phyloP scores from a whole-genome alignment of 2,329 filamentous ascomycete species.

The Phaeosphaeriaceae sp. region DNA sequence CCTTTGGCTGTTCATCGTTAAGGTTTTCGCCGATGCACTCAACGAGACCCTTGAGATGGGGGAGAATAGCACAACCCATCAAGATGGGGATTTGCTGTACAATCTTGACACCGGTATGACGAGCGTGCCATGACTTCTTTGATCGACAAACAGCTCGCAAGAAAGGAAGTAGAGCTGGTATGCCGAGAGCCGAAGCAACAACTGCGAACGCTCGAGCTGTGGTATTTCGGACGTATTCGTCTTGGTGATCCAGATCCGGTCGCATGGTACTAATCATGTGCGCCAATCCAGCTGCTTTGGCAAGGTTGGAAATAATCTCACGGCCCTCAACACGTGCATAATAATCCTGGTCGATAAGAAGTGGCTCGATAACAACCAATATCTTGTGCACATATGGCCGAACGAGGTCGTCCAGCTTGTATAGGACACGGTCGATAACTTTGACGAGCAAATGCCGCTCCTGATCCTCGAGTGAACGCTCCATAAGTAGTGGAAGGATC shows the following conservation, averaged over 20 bases:
- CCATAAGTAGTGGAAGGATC: slow-evolving; percentile 95
- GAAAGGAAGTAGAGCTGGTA: slow-evolving; percentile 93
- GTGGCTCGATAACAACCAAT: slow-evolving; percentile 96
- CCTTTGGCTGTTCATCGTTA: slow-evolving; percentile 97
- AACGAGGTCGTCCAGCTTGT: slow-evolving; percentile 97
- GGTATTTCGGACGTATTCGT: slow-evolving; percentile 98
- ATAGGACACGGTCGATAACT: slow-evolving; percentile 97
- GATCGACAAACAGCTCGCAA: slow-evolving; percentile 93
- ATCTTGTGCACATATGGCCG: slow-evolving; percentile 98
- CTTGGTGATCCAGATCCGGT: slow-evolving; percentile 96
- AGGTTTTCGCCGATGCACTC: slow-evolving; percentile 96
- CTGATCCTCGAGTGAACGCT: slow-evolving; percentile 96
- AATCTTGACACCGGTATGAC: slow-evolving; percentile 98
- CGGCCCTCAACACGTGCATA: slow-evolving; percentile 97
- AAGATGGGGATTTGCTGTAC: slow-evolving; percentile 98
- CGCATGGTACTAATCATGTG: slow-evolving; percentile 99
- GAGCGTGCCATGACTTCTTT: slow-evolving; percentile 98
- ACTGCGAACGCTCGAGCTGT: slow-evolving; percentile 97
- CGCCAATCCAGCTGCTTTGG: slow-evolving; percentile 93
- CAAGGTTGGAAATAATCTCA: slow-evolving; percentile 97
- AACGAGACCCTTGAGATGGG: slow-evolving; percentile 93
- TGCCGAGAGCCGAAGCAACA: slow-evolving; percentile 93
- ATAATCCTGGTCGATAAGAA: slow-evolving; percentile 99
- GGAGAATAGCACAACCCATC: slow-evolving; percentile 96
- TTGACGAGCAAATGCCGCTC: slow-evolving; percentile 98